Conservation (phyloP, 2,329 filamentous ascomycete species). For the Stenocarpella maydis region DNA sequence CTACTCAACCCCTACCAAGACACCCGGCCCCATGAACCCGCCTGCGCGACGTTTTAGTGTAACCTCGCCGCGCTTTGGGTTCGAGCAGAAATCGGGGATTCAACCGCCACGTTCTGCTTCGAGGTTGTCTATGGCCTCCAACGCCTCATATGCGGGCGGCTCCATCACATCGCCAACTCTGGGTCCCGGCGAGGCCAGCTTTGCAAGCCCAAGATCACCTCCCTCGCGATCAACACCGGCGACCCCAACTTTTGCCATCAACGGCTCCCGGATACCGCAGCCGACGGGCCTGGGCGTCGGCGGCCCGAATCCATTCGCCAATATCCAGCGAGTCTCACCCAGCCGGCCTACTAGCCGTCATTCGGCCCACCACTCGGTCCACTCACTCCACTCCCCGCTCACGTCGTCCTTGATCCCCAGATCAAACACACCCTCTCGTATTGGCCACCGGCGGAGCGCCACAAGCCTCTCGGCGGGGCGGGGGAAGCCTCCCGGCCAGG, state of each 20-base stretch:
- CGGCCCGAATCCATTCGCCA: conserved; percentile 34
- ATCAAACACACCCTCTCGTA: conserved; percentile 27
- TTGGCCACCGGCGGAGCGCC: conserved; percentile 53
- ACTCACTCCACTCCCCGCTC: conserved; percentile 38
- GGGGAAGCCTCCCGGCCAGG: conserved; percentile 32
- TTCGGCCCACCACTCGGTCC: conserved; percentile 37
- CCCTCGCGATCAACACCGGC: conserved; percentile 26
- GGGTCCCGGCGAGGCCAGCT: conserved; percentile 55
- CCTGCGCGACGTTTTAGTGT: conserved; percentile 26
- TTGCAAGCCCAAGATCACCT: conserved; percentile 58
- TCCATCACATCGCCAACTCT: conserved; percentile 55
- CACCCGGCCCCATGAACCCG: not conserved
- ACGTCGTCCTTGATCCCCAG: conserved; percentile 32
- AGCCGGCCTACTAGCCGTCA: conserved; percentile 36
- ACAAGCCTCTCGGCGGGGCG: conserved; percentile 53
- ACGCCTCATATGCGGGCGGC: conserved; percentile 28
- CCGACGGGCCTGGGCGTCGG: conserved; percentile 28
- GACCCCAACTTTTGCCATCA: conserved; percentile 34
- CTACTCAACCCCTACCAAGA: conserved; percentile 19
- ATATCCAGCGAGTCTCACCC: conserved; percentile 34
- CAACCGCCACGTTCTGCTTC: conserved; percentile 48
- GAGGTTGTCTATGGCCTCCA: conserved; percentile 49
- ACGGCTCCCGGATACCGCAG: conserved; percentile 31
- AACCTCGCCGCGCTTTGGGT: conserved; percentile 26
- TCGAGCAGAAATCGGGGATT: conserved; percentile 41